These are phyloP conservation scores for Drechslerella dactyloides DNA, from an alignment of 2,329 filamentous ascomycete species.

Conservation along the genomic window DNA sequence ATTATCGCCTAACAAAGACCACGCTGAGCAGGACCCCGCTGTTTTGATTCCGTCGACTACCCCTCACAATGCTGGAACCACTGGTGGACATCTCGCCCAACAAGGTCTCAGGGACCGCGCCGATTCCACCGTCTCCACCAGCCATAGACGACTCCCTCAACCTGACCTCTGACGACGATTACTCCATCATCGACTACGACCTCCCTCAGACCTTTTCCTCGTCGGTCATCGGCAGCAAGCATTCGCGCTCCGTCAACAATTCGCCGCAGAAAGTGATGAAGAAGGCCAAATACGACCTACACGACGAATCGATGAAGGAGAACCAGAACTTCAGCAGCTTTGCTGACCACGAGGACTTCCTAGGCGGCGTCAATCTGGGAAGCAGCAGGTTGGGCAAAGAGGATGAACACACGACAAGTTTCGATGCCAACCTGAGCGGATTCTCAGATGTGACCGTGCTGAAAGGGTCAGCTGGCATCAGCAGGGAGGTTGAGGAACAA, in stretches of 20 bases:
- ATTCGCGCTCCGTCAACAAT: slow-evolving; percentile 36
- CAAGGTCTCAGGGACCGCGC: slow-evolving; percentile 45
- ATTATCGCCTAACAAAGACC: slow-evolving; percentile 20
- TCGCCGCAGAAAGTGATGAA: slow-evolving; percentile 49
- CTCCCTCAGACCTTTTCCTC: slow-evolving; percentile 26
- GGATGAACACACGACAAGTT: slow-evolving; percentile 25
- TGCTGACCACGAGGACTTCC: slow-evolving; percentile 41
- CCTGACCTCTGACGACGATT: slow-evolving; percentile 35
- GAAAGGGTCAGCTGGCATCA: slow-evolving; percentile 35
- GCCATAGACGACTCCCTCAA: slow-evolving; percentile 28
- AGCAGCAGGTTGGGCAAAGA: slow-evolving; percentile 17
- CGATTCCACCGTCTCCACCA: slow-evolving; percentile 27
- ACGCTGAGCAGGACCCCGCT: slow-evolving; percentile 15
- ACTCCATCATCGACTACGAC: slow-evolving; percentile 49
- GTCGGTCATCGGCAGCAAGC: slow-evolving; percentile 41
- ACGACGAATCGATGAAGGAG: slow-evolving; percentile 48
- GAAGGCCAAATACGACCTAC: slow-evolving; percentile 42
- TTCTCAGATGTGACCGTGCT: slow-evolving; percentile 34
- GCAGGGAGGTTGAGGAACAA: slow-evolving; percentile 43
- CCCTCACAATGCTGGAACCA: slow-evolving; percentile 41
- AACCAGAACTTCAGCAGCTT: slow-evolving; percentile 40
- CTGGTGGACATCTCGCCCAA: slow-evolving; percentile 47
- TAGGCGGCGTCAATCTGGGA: slow-evolving; percentile 9
- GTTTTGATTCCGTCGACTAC: background rate
- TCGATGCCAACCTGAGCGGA: slow-evolving; percentile 41